These are phyloP conservation scores for Diutina pseudorugosa DNA, from an alignment of 1,139 yeast genomes.

Conservation along the genomic window DNA sequence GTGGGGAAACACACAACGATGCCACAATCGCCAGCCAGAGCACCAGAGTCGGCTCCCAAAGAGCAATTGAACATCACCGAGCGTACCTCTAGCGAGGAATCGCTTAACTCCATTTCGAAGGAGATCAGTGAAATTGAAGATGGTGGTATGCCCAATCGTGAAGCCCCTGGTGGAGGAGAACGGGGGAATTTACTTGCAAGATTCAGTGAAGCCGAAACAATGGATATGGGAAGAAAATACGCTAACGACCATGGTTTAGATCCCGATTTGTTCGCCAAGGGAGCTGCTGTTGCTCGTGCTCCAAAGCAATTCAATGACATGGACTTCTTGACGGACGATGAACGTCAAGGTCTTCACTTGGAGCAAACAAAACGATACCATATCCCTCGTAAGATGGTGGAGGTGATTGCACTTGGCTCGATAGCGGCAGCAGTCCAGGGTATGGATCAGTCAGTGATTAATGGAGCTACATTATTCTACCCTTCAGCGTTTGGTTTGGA, in stretches of 20 bases:
- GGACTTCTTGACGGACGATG: conserved; percentile 45
- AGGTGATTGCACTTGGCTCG: conserved; percentile 59
- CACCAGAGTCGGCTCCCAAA: background rate
- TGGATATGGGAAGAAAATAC: conserved; percentile 60
- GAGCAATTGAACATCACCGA: background rate
- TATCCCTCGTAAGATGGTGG: conserved; percentile 62
- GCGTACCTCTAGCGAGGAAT: background rate
- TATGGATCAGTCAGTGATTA: conserved; percentile 81
- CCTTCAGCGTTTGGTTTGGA: conserved; percentile 41
- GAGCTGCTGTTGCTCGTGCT: conserved; percentile 65
- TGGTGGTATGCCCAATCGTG: background rate
- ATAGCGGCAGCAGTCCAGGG: conserved; percentile 91
- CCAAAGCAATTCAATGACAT: conserved; percentile 51
- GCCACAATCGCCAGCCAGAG: background rate
- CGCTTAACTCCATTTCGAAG: background rate
- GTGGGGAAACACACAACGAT: background rate
- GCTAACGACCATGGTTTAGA: conserved; percentile 53
- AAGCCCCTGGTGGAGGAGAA: conserved; percentile 10
- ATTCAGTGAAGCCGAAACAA: conserved; percentile 51
- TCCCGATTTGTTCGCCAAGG: conserved; percentile 53
- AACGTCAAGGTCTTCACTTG: conserved; percentile 41
- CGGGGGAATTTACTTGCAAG: conserved; percentile 49
- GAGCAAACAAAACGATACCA: conserved; percentile 57
- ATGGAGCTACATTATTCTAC: conserved; percentile 71
- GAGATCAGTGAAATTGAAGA: background rate